These are phyloP conservation scores for Rhizopus sp. DNA, from an alignment of 371 early-diverging fungal species.

Conservation along the genomic window DNA sequence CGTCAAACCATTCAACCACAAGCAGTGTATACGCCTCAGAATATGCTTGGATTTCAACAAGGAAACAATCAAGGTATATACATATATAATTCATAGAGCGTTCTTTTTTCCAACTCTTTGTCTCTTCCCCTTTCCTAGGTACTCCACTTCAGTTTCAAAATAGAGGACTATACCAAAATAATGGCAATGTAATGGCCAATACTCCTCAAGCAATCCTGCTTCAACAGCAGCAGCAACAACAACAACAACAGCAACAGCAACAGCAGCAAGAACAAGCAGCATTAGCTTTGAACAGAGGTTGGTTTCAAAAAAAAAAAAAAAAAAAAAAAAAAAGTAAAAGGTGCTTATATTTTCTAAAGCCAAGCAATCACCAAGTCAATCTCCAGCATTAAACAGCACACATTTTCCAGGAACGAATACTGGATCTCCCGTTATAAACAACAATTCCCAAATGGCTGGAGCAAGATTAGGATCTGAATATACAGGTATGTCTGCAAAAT, in stretches of 20 bases:
- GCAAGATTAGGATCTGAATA: slow-evolving; percentile 33
- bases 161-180: slow-evolving; percentile 31
- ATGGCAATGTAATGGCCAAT: slow-evolving; percentile 31
- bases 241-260: slow-evolving; percentile 29
- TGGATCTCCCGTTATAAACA: slow-evolving; percentile 36
- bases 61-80: slow-evolving; percentile 17
- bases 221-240: slow-evolving; percentile 42
- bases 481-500: slow-evolving; percentile 25
- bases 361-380: slow-evolving; percentile 49
- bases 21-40: slow-evolving; percentile 34
- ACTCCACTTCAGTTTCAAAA: slow-evolving; percentile 34
- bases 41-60: slow-evolving; percentile 19
- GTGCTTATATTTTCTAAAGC: slow-evolving; percentile 18
- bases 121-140: not conserved
- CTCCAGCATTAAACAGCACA: slow-evolving; percentile 40
- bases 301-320: not conserved
- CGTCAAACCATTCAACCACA: slow-evolving; percentile 21
- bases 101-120: not conserved
- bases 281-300: slow-evolving; percentile 41
- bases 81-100: not conserved
- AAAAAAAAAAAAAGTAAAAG: not conserved
- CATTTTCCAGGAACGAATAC: slow-evolving; percentile 27
- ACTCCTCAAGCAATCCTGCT: slow-evolving; percentile 40
- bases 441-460: slow-evolving; percentile 37
- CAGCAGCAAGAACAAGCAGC: slow-evolving; percentile 29